Base-by-base conservation (phyloP, 371 early-diverging fungal genomes). In the Zychaea mexicana region DNA sequence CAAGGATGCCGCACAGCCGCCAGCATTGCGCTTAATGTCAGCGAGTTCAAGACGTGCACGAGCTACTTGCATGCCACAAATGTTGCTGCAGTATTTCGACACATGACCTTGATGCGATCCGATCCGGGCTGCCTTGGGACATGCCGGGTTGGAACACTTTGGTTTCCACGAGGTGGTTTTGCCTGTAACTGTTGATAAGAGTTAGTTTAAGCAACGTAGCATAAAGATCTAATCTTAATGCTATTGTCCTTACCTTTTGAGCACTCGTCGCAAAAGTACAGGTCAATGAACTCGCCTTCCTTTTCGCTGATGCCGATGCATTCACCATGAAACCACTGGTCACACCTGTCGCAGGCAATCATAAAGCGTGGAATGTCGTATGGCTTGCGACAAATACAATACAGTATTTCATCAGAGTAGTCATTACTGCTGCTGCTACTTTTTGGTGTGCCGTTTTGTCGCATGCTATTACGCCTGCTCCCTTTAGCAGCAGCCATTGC, bases 291-390 rank as follows among this genome's bases (percentile, higher is more conserved):
- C 17, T 82, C 81, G 19, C 84, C 81, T 61, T 86, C 85, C 31
- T 77, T 73, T 61, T 86, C 84, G 33, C 76, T 78, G 38, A 88
- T 85, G 1, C 82, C 81, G 12, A 88, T 82, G 47, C 88, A 88
- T 57, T 85, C 86, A 19, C 87, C 88, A 62, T 88, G 88, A 63
- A 83, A 88, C 88, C 88, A 88, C 32, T 82, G 82, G 60, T 85
- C 85, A 58, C 88, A 88, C 6, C 76, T 74, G 60, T 88, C 88
- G 65, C 88, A 88, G 0, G 82, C 84, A 69, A 88, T 86, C 87
- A 87, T 87, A 54, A 88, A 88, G 15, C 82, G 70, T 17, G 74
- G 71, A 6, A 70, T 70, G 65, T 87, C 83, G 60, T 87, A 84
- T 0, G 77, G 76, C 38, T 77, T 77, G 17, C 74, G 76, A 60